phyloP scores from a whole-genome alignment of 148 eudicot genomes.

The Polygonum maritimum region DNA sequence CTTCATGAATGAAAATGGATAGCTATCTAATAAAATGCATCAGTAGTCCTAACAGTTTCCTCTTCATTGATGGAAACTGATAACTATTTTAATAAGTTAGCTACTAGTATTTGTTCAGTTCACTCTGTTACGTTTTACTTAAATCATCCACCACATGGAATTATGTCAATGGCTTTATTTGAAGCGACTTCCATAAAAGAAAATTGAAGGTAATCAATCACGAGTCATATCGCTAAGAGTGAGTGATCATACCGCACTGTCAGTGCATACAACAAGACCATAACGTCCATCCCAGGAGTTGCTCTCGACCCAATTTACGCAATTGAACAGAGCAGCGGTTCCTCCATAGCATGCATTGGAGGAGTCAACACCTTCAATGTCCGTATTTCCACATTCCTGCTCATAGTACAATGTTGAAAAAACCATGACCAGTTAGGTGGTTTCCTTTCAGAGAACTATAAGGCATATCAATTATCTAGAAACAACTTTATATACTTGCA shows the following conservation, averaged over 20 bases:
- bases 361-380: constrained; percentile 97
- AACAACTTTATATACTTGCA: neutral
- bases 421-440: no score
- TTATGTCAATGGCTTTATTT: neutral
- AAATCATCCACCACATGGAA: neutral
- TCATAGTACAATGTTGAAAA: constrained; percentile 17
- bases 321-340: constrained; percentile 91
- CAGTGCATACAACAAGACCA: constrained; percentile 94
- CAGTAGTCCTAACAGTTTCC: neutral
- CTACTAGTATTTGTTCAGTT: neutral
- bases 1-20: neutral
- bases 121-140: neutral
- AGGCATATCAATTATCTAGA: neutral
- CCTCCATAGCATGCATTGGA: constrained; percentile 99
- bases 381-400: constrained; percentile 82
- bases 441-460: neutral
- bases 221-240: neutral
- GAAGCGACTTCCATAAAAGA: neutral
- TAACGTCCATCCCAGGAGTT: constrained; percentile 97
- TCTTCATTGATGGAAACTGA: constrained; percentile 1
- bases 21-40: neutral
- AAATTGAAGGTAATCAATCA: neutral
- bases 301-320: constrained; percentile 98
- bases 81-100: neutral
- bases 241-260: constrained; percentile 73